These are phyloP conservation scores for Tolypocladium pustulatum DNA, from an alignment of 2,329 filamentous ascomycete genomes.

Conservation along the genomic window DNA sequence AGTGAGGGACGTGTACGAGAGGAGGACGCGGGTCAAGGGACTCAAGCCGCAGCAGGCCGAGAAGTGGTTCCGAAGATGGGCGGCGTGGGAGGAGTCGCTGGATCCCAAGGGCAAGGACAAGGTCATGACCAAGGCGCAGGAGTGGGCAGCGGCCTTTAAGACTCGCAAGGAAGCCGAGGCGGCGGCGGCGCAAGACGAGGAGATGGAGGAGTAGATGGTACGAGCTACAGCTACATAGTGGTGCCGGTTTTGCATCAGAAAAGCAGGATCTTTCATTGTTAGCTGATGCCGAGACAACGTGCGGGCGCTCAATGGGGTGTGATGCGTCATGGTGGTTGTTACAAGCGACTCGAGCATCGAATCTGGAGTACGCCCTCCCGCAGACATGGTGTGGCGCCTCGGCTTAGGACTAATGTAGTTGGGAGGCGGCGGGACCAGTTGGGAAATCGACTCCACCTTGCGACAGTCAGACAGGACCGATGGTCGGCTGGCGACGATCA, in stretches of 20 bases:
- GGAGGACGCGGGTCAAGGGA: conserved; percentile 56
- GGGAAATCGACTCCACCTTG: background rate
- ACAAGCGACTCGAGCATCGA: background rate
- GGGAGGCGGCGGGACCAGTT: too few species aligned
- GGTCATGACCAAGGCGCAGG: conserved; percentile 60
- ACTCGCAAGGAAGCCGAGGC: conserved; percentile 30
- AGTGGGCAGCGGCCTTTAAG: conserved; percentile 51
- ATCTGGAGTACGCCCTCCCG: background rate
- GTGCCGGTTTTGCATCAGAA: conserved; percentile 2
- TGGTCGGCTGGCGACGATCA: background rate
- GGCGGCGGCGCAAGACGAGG: conserved; percentile 19
- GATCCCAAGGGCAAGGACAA: conserved; percentile 58
- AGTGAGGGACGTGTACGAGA: conserved; percentile 71
- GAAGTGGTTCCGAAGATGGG: conserved; percentile 88
- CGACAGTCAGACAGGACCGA: background rate
- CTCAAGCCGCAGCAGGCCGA: conserved; percentile 76
- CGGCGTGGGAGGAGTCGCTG: conserved; percentile 70
- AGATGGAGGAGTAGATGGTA: conserved; percentile 7
- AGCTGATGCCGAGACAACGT: background rate
- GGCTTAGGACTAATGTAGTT: background rate
- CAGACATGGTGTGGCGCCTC: background rate
- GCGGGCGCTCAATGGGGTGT: background rate
- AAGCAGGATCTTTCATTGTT: background rate
- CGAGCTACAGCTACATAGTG: background rate
- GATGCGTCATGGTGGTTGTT: background rate